Conservation (phyloP, 2,329 filamentous ascomycete species). For the Ilyonectria sp. region DNA sequence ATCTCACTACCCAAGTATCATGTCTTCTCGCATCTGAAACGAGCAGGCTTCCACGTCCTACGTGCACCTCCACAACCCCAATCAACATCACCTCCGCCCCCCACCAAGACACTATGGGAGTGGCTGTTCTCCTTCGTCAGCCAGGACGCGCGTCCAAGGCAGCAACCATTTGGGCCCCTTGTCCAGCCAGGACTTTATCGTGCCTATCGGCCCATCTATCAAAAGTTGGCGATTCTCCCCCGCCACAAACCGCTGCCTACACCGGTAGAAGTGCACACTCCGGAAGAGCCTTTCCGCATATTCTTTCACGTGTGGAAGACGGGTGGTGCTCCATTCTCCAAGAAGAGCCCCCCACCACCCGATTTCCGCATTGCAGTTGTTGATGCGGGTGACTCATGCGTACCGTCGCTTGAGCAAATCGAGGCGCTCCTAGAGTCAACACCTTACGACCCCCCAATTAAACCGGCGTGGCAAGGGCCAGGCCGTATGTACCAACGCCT, state of each 20-base stretch:
- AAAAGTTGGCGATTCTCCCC: constrained; percentile 80
- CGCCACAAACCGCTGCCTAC: constrained; percentile 71
- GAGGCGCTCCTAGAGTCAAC: constrained; percentile 79
- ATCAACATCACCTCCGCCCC: constrained; percentile 34
- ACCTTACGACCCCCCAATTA: constrained; percentile 75
- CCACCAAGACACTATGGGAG: constrained; percentile 60
- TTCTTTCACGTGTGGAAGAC: constrained; percentile 87
- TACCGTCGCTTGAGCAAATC: constrained; percentile 83
- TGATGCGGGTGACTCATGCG: constrained; percentile 77
- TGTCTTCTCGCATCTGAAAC: constrained; percentile 88
- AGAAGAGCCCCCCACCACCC: constrained; percentile 82
- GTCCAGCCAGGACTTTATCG: constrained; percentile 76
- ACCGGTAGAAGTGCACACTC: constrained; percentile 45
- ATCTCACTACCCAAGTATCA: constrained; percentile 84
- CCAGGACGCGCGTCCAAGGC: constrained; percentile 43
- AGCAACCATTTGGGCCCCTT: constrained; percentile 67
- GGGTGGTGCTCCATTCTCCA: constrained; percentile 76
- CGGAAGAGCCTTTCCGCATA: constrained; percentile 75
- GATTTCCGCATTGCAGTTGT: constrained; percentile 90
- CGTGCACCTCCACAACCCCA: constrained; percentile 68
- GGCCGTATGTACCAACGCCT: constrained; percentile 80
- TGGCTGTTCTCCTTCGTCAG: constrained; percentile 68
- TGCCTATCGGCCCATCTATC: constrained; percentile 80
- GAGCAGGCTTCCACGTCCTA: constrained; percentile 85
- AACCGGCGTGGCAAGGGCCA: constrained; percentile 53